Conservation (phyloP, 306 rosid genomes). For the Cicer yamashitae region DNA sequence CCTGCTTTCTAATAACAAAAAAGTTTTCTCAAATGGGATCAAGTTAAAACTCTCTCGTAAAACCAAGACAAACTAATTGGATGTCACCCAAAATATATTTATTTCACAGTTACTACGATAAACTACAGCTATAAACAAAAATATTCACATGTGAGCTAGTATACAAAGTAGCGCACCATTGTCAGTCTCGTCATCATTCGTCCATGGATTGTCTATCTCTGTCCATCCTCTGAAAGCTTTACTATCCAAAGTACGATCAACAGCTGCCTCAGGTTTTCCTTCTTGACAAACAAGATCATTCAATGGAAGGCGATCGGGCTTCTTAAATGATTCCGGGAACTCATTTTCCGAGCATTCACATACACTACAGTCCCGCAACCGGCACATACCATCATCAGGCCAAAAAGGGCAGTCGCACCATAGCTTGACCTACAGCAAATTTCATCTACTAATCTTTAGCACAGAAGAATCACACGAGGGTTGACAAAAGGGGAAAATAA, state of each 20-base stretch:
- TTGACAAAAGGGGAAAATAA: constrained; percentile 16
- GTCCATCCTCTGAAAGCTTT: constrained; percentile 93
- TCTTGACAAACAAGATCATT: constrained; percentile 90
- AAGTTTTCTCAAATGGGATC: not conserved
- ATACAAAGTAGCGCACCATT: constrained; percentile 60
- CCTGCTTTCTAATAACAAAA: constrained; percentile 4
- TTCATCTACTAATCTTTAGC: constrained; percentile 37
- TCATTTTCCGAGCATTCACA: constrained; percentile 95
- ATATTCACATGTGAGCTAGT: constrained; percentile 23
- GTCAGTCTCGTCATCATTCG: constrained; percentile 90
- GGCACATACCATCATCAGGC: constrained; percentile 99
- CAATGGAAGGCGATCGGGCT: constrained; percentile 65
- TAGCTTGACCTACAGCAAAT: constrained; percentile 66
- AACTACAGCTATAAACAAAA: not conserved
- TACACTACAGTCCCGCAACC: constrained; percentile 94
- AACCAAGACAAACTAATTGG: constrained; percentile 21
- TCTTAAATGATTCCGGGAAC: constrained; percentile 85
- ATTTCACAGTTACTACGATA: constrained; percentile 27
- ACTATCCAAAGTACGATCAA: constrained; percentile 87
- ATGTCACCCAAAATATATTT: constrained; percentile 24
- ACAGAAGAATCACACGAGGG: not conserved
- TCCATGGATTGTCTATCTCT: constrained; percentile 92
- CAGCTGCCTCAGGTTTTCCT: constrained; percentile 95
- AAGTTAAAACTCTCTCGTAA: not conserved
- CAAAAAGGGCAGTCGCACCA: constrained; percentile 99